Percentiles rank a stretch among this genome's conserved stretches.
Conservation (phyloP, 306 rosid genomes). For the Senna tora region DNA sequence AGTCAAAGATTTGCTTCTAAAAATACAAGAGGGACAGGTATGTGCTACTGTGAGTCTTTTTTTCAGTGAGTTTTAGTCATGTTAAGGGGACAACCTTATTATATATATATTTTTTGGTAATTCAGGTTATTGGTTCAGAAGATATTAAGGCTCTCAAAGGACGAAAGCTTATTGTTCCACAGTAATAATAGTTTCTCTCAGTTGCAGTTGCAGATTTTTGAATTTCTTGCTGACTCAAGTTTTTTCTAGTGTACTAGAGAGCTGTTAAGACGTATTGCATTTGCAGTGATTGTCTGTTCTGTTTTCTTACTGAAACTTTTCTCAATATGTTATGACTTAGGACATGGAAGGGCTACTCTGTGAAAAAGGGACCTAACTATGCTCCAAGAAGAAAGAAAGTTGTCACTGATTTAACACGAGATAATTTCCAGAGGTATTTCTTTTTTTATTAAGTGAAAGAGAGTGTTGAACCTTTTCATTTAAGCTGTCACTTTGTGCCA, state of each 20-base stretch:
- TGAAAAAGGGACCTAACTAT: slow-evolving; percentile 75
- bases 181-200: slow-evolving; percentile 48
- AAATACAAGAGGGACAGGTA: slow-evolving; percentile 74
- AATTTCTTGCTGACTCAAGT: background rate
- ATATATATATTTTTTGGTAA: slow-evolving; percentile 24
- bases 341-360: slow-evolving; percentile 74
- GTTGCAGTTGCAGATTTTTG: background rate
- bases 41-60: slow-evolving; percentile 29
- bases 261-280: slow-evolving; percentile 9
- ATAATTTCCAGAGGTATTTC: slow-evolving; percentile 75
- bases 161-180: slow-evolving; percentile 72
- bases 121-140: slow-evolving; percentile 65
- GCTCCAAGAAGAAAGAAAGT: slow-evolving; percentile 80
- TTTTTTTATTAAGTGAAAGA: slow-evolving; percentile 9
- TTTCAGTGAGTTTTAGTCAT: background rate
- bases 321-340: slow-evolving; percentile 42
- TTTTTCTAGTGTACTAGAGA: background rate
- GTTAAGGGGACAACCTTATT: slow-evolving; percentile 21
- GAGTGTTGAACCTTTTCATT: slow-evolving; percentile 6
- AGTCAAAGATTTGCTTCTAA: slow-evolving; percentile 68
- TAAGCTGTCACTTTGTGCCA: background rate
- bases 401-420: slow-evolving; percentile 81
- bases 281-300: slow-evolving; percentile 15
- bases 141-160: slow-evolving; percentile 74
- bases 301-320: slow-evolving; percentile 15